phyloP scores from a whole-genome alignment of 1,139 yeast genomes.

The Blastobotrys ciferrii region DNA sequence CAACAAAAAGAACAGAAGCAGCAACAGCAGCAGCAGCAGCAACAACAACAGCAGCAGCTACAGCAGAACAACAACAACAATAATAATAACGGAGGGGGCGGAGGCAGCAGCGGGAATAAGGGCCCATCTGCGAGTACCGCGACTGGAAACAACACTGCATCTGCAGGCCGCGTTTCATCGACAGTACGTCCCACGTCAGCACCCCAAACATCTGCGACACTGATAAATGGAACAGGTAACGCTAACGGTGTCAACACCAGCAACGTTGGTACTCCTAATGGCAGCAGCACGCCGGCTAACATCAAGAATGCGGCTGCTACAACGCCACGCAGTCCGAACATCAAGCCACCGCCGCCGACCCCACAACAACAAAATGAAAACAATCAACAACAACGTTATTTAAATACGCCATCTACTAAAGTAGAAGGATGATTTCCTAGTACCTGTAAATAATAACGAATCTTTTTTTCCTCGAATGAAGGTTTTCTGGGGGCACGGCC shows the following conservation, averaged over 20 bases:
- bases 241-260: neutral
- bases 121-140: neutral
- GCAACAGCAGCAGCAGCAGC: constrained; percentile 24
- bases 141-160: neutral
- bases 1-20: constrained; percentile 21
- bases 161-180: neutral
- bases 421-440: constrained; percentile 17
- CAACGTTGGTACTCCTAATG: constrained; percentile 1
- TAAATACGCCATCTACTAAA: constrained; percentile 17
- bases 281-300: neutral
- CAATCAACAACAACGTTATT: constrained; percentile 11
- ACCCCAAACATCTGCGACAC: neutral
- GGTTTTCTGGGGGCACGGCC: no score
- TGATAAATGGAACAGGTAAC: neutral
- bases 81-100: neutral
- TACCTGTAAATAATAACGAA: constrained; percentile 1
- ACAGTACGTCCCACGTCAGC: neutral
- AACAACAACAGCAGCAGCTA: constrained; percentile 25
- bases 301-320: neutral
- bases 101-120: constrained; percentile 1
- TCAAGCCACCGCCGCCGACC: neutral
- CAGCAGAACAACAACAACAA: constrained; percentile 6
- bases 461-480: neutral
- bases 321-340: neutral
- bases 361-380: constrained; percentile 4